phyloP scores from a whole-genome alignment of 352 stramenopile genomes.

The Globisporangium uncinulatum region DNA sequence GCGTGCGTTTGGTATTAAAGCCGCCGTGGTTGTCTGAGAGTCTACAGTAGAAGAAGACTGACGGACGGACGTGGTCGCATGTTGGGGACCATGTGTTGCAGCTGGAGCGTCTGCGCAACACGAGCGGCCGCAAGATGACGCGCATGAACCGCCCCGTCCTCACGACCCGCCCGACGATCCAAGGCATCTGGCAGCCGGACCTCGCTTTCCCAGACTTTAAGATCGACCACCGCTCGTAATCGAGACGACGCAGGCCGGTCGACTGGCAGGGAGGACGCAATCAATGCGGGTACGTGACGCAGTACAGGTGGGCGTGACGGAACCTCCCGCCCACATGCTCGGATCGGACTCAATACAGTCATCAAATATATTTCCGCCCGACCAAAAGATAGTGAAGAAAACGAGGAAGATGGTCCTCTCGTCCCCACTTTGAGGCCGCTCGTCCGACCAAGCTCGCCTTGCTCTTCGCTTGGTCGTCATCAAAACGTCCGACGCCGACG shows the following conservation, averaged over 20 bases:
- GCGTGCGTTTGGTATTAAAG: not conserved
- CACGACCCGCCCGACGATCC: constrained; percentile 72
- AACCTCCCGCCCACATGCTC: not conserved
- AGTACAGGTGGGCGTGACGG: not conserved
- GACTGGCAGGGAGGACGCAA: too few relatives aligned
- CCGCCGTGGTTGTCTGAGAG: not conserved
- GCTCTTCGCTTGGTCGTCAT: not conserved
- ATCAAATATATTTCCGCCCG: constrained; percentile 18
- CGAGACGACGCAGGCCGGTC: not conserved
- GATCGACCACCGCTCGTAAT: constrained; percentile 56
- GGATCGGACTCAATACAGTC: constrained; percentile 10
- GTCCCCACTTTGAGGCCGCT: too few relatives aligned
- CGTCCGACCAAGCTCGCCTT: not conserved
- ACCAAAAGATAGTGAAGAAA: constrained; percentile 3
- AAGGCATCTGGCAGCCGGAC: constrained; percentile 87
- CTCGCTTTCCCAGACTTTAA: constrained; percentile 83
- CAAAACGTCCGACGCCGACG: not conserved
- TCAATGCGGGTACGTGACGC: too few relatives aligned
- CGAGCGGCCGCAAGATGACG: constrained; percentile 87
- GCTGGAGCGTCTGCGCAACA: constrained; percentile 80
- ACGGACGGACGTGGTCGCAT: not conserved
- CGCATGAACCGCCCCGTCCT: constrained; percentile 79
- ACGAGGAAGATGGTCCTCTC: too few relatives aligned
- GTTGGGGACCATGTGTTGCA: constrained; percentile 14
- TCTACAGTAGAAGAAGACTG: not conserved